Percentiles rank a stretch among this genome's conserved stretches.
These are phyloP conservation scores for Backusella parvicylindrica DNA, from an alignment of 192 early-diverging fungal species.

Conservation along the genomic window DNA sequence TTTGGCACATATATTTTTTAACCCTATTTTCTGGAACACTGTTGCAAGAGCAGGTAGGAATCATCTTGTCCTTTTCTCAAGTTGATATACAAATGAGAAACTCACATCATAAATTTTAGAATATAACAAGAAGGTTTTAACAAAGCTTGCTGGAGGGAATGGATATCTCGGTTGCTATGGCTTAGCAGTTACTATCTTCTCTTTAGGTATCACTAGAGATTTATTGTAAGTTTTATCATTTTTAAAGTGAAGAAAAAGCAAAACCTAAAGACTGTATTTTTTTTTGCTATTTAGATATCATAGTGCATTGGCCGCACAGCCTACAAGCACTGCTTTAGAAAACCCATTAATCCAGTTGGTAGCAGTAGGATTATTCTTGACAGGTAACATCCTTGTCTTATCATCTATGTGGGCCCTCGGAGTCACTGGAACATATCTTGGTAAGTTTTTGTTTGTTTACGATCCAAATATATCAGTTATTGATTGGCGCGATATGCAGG, in stretches of 20 bases:
- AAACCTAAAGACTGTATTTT: neutral
- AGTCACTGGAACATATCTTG: slow-evolving; percentile 86
- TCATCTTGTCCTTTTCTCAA: neutral
- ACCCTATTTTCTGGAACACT: slow-evolving; percentile 89
- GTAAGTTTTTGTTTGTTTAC: slow-evolving; percentile 35
- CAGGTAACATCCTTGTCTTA: slow-evolving; percentile 75
- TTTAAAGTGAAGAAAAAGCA: neutral
- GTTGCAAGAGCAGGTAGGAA: slow-evolving; percentile 70
- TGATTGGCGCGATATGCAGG: slow-evolving; percentile 39
- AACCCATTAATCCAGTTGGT: slow-evolving; percentile 40
- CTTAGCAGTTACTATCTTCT: slow-evolving; percentile 79
- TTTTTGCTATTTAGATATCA: slow-evolving; percentile 50
- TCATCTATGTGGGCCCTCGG: slow-evolving; percentile 85
- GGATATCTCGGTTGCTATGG: slow-evolving; percentile 71
- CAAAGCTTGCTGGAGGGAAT: slow-evolving; percentile 66
- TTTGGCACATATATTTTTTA: slow-evolving; percentile 75
- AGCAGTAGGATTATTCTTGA: slow-evolving; percentile 46
- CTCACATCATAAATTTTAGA: slow-evolving; percentile 42
- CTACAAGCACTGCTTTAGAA: slow-evolving; percentile 48
- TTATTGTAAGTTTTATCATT: slow-evolving; percentile 44
- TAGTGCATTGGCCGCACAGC: slow-evolving; percentile 66
- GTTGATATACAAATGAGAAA: neutral
- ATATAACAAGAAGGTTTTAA: slow-evolving; percentile 71
- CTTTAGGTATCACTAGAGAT: slow-evolving; percentile 79
- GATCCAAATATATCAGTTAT: neutral